Base-by-base conservation (phyloP, 2,329 filamentous ascomycete genomes). In the Aureobasidium sp. region DNA sequence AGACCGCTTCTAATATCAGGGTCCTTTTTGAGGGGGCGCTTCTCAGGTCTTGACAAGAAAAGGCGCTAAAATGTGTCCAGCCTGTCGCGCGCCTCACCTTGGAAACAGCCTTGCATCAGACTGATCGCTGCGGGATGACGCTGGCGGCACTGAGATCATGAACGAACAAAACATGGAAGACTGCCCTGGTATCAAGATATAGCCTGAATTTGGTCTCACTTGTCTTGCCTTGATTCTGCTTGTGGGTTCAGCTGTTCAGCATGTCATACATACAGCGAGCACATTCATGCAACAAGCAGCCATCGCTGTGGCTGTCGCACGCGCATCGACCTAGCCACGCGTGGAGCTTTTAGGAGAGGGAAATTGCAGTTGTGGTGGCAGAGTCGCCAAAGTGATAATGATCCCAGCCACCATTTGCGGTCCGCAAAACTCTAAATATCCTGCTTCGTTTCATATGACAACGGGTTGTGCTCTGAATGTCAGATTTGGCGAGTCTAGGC, bases 81-180 rank as follows among this genome's bases (percentile, higher is more conserved):
- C 53, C 41, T 45, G 53, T 57, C 39, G 39, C 20, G 53, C 53
- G 53, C 41, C 36, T 57, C 27, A 45, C 29, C 53, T 57, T 45
- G 53, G 53, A 57, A 57, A 34, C 53, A 45, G 20, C 53, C 53
- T 31, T 57, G 53, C 53, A 44, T 45, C 17, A 57, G 55, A 48
- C 31, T 34, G 55, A 59, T 59, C 55, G 20, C 55, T 59, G 55
- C 55, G 42, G 42, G 42, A 48, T 59, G 55, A 48, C 55, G 55
- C 31, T 27, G 8, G 20, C 27, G 29, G 22, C 3, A 25, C 11
- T 57, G 53, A 17, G 14, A 34, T 15, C 27, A 57, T 31, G 31
- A 45, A n/a, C 42, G 27, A 48, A 27, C 42, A 59, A 31, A 45
- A 15, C 29, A 34, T 20, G 15, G 22, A 27, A 39, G 4, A 36